Evolutionary conservation across 768 basidiomycete genomes (phyloP).

Genomic region (Phlegmacium glaucopus): DNA sequence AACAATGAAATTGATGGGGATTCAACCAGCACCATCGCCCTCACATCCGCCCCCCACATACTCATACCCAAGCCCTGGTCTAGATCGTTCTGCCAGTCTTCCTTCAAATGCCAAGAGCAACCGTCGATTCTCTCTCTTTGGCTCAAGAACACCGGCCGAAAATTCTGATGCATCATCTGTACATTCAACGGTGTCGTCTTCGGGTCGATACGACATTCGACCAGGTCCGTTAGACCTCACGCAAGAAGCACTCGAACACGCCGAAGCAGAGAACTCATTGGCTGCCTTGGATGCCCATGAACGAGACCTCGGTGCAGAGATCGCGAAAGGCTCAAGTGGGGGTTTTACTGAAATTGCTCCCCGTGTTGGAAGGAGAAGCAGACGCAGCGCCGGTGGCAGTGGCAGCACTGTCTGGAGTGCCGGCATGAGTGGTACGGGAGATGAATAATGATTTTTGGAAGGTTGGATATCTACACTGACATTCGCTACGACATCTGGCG

Average conservation of each 20-base stretch:
- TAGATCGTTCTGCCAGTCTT: slow-evolving; percentile 24
- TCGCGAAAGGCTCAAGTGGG: slow-evolving; percentile 67
- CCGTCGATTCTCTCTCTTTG: slow-evolving; percentile 73
- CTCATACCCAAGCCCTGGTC: slow-evolving; percentile 23
- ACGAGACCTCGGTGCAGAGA: slow-evolving; percentile 63
- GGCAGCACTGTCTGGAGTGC: slow-evolving; percentile 87
- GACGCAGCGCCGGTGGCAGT: slow-evolving; percentile 59
- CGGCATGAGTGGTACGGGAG: slow-evolving; percentile 66
- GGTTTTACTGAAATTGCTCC: slow-evolving; percentile 78
- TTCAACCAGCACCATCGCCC: slow-evolving; percentile 54
- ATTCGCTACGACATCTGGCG: slow-evolving; percentile 3
- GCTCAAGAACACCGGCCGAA: slow-evolving; percentile 36
- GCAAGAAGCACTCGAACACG: slow-evolving; percentile 73
- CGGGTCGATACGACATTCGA: slow-evolving; percentile 25
- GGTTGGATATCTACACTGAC: background rate
- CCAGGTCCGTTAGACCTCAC: slow-evolving; percentile 53
- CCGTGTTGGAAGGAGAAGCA: slow-evolving; percentile 55
- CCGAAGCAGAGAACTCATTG: slow-evolving; percentile 72
- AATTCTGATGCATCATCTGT: slow-evolving; percentile 47
- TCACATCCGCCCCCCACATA: slow-evolving; percentile 26
- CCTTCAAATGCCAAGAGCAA: slow-evolving; percentile 31
- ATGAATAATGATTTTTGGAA: slow-evolving; percentile 23
- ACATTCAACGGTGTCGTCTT: slow-evolving; percentile 37
- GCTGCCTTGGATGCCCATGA: slow-evolving; percentile 82
- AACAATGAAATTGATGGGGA: slow-evolving; percentile 94